Evolutionary conservation across 176 grass and related monocot species (phyloP).

Genomic region (Themeda triandra): DNA sequence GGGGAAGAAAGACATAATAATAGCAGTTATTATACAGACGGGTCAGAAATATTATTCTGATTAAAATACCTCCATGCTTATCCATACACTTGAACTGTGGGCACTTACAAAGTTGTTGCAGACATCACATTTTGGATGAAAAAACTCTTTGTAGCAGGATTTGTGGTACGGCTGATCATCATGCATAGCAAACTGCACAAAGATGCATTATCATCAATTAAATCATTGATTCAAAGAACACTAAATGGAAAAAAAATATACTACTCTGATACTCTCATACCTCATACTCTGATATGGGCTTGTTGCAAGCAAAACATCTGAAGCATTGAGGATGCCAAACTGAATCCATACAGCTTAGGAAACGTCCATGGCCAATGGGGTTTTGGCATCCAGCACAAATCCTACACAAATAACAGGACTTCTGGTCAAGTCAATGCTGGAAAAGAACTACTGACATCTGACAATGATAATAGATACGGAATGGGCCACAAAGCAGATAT

Average conservation of each 20-base stretch:
- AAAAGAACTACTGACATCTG: slow-evolving; percentile 3
- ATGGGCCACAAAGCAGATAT: not conserved
- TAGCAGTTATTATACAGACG: not conserved
- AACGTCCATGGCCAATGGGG: slow-evolving; percentile 63
- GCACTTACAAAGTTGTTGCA: slow-evolving; percentile 76
- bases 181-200: slow-evolving; percentile 73
- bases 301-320: slow-evolving; percentile 76
- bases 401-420: slow-evolving; percentile 42
- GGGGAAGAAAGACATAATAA: slow-evolving; percentile 23
- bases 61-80: not conserved
- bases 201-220: slow-evolving; percentile 20
- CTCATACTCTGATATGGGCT: slow-evolving; percentile 88
- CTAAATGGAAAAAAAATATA: not conserved
- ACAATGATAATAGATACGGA: not conserved
- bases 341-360: slow-evolving; percentile 74
- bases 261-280: slow-evolving; percentile 34
- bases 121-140: slow-evolving; percentile 90
- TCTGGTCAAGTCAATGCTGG: not conserved
- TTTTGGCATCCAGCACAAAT: slow-evolving; percentile 81
- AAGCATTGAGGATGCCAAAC: slow-evolving; percentile 97
- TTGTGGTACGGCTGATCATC: slow-evolving; percentile 80
- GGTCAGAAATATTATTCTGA: slow-evolving; percentile 10
- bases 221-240: slow-evolving; percentile 7
- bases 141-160: slow-evolving; percentile 78
- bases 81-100: not conserved